These are phyloP conservation scores for Orychophragmus violaceus DNA, from an alignment of 345 rosid genomes.

Conservation along the genomic window DNA sequence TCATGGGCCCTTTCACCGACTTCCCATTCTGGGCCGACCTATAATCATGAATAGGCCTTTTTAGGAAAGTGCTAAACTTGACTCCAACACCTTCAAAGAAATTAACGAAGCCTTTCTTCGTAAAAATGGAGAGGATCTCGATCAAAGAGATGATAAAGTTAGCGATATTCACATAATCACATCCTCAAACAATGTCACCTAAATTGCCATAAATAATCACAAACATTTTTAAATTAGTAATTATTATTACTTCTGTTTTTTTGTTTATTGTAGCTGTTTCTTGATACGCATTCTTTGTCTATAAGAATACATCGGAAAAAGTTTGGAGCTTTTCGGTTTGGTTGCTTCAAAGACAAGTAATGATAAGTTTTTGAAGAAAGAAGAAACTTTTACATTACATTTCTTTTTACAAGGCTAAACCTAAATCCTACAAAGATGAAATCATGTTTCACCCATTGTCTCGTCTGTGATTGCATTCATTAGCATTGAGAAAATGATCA, in stretches of 20 bases:
- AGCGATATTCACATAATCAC: background rate
- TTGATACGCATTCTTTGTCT: slow-evolving; percentile 4
- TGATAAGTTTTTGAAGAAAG: background rate
- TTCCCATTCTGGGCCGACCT: no score
- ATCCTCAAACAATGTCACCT: background rate
- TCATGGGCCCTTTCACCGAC: no score
- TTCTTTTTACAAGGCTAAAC: background rate
- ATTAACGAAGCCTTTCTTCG: slow-evolving; percentile 13
- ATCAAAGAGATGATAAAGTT: background rate
- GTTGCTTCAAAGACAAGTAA: slow-evolving; percentile 15
- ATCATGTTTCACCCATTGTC: background rate
- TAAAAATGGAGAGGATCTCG: background rate
- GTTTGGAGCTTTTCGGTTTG: background rate
- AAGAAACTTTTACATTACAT: background rate
- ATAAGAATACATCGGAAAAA: background rate
- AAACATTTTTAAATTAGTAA: no score
- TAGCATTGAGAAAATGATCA: background rate
- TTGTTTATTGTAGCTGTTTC: no score
- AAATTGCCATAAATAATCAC: background rate
- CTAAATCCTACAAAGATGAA: background rate
- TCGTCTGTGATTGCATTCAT: background rate
- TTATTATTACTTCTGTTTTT: no score
- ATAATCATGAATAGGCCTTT: no score
- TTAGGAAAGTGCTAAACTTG: no score
- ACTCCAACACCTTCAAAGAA: no score